Conservation (phyloP, 768 basidiomycete species). For the Lactarius hengduanensis region DNA sequence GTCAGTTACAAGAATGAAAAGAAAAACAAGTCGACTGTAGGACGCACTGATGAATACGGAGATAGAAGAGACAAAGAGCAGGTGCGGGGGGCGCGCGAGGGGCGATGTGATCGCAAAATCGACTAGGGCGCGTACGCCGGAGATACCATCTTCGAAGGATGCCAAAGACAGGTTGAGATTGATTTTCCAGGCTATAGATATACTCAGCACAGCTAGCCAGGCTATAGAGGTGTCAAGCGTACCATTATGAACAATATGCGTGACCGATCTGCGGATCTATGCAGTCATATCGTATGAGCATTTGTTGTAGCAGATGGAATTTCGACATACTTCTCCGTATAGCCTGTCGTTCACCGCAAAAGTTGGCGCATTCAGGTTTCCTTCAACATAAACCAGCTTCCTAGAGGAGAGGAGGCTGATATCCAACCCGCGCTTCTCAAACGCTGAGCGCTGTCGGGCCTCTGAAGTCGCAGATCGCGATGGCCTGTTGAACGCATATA, state of each 20-base stretch:
- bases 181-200: conserved; percentile 29
- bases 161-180: conserved; percentile 31
- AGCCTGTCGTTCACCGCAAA: conserved; percentile 19
- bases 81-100: conserved; percentile 21
- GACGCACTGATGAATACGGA: conserved; percentile 29
- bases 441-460: conserved; percentile 25
- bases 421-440: conserved; percentile 29
- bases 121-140: conserved; percentile 27
- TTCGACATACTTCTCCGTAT: conserved; percentile 25
- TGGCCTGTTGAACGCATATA: conserved; percentile 32
- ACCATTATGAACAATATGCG: conserved; percentile 32
- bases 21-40: neutral
- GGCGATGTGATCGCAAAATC: conserved; percentile 30
- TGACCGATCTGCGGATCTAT: conserved; percentile 25
- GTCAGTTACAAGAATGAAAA: neutral
- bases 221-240: neutral
- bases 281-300: conserved; percentile 2
- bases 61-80: conserved; percentile 32
- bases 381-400: conserved; percentile 32
- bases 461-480: conserved; percentile 16
- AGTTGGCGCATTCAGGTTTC: conserved; percentile 22
- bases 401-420: conserved; percentile 20
- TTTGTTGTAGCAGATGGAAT: neutral
- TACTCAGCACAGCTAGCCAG: neutral
- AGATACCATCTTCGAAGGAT: conserved; percentile 31